Evolutionary conservation across 1,139 yeast genomes (phyloP).

Genomic region (Pichia sp.): DNA sequence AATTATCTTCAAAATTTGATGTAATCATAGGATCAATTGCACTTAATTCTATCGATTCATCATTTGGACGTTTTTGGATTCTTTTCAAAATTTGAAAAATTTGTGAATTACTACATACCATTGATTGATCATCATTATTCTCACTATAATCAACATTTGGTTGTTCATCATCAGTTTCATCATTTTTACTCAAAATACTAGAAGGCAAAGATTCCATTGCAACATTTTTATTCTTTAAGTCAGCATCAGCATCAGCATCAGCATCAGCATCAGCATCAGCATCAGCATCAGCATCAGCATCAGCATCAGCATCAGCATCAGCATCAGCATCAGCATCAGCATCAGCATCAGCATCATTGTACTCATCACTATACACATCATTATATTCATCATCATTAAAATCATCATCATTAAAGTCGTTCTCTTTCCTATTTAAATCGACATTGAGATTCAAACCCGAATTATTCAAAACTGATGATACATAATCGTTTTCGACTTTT

Average conservation of each 20-base stretch:
- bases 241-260: background rate
- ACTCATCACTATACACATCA: background rate
- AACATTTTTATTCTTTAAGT: background rate
- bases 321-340: background rate
- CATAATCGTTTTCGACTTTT: background rate
- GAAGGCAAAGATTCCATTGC: background rate
- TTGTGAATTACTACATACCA: background rate
- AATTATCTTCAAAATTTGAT: slow-evolving; percentile 13
- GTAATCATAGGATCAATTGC: slow-evolving; percentile 11
- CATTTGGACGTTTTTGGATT: slow-evolving; percentile 8
- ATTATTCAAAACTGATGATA: background rate
- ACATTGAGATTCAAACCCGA: background rate
- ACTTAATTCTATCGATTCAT: slow-evolving; percentile 10
- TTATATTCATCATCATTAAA: slow-evolving; percentile 5
- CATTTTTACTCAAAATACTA: background rate
- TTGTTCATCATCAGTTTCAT: background rate
- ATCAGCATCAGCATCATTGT: background rate
- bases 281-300: background rate
- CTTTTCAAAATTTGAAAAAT: background rate
- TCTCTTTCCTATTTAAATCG: background rate
- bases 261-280: background rate
- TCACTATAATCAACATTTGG: background rate
- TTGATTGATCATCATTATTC: background rate
- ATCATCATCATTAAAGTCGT: slow-evolving; percentile 4
- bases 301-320: background rate